Evolutionary conservation across 441 rosid species (phyloP).

Genomic region (Mallotus repandus): DNA sequence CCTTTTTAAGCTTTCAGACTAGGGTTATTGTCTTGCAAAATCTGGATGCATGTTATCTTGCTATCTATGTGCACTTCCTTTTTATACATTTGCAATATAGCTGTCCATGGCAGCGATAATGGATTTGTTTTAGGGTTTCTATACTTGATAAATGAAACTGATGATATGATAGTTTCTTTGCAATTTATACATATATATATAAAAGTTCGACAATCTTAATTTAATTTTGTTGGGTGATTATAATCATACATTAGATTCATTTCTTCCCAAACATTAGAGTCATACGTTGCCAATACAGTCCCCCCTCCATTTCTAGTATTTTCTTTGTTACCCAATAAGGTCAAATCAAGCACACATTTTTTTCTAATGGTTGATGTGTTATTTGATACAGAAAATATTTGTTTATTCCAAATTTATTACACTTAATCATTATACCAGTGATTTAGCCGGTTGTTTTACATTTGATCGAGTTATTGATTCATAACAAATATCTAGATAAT

Average conservation of each 20-base stretch:
- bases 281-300: background rate
- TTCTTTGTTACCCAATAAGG: background rate
- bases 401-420: too few relatives aligned
- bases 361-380: background rate
- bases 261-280: background rate
- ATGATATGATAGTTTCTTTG: background rate
- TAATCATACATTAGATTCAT: background rate
- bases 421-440: too few relatives aligned
- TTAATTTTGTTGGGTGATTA: background rate
- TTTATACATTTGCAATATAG: background rate
- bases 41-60: too few relatives aligned
- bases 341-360: background rate
- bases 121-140: background rate
- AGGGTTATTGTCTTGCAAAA: constrained; percentile 1
- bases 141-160: too few relatives aligned
- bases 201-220: too few relatives aligned
- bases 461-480: too few relatives aligned
- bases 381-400: too few relatives aligned
- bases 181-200: too few relatives aligned
- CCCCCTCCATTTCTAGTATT: background rate
- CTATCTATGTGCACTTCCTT: too few relatives aligned
- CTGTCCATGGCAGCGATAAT: background rate
- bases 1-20: constrained; percentile 6
- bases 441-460: too few relatives aligned
- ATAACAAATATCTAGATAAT: too few relatives aligned